Evolutionary conservation across 768 basidiomycete species (phyloP).

Genomic region (Phallus indusiatus): DNA sequence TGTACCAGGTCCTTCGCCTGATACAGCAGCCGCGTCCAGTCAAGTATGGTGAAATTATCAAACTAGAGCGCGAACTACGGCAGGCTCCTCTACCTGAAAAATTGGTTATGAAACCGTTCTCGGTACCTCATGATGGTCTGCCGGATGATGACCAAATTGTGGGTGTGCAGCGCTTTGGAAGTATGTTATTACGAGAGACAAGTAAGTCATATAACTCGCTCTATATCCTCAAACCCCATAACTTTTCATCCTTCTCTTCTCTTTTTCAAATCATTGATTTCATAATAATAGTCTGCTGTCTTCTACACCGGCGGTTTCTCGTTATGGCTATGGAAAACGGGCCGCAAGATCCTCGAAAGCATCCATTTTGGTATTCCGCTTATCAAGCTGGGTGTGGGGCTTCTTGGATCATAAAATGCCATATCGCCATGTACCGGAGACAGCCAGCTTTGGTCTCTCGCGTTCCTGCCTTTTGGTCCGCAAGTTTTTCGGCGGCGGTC

Average conservation of each 20-base stretch:
- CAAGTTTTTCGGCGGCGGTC: slow-evolving; percentile 6
- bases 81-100: not conserved
- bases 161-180: not conserved
- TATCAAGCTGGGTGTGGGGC: slow-evolving; percentile 3
- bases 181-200: not conserved
- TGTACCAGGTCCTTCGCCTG: not conserved
- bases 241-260: not conserved
- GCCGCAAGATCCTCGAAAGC: not conserved
- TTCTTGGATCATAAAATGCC: not conserved
- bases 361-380: slow-evolving; percentile 4
- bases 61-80: not conserved
- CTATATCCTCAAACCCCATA: too few species aligned
- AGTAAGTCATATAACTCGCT: not conserved
- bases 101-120: not conserved
- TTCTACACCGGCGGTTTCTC: slow-evolving; percentile 5
- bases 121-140: not conserved
- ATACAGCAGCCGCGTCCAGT: not conserved
- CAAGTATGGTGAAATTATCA: slow-evolving; percentile 1
- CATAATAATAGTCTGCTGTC: not conserved
- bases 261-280: not conserved
- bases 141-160: not conserved
- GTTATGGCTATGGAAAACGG: slow-evolving; percentile 2
- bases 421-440: not conserved
- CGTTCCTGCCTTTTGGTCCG: slow-evolving; percentile 1
- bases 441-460: not conserved